Base-by-base conservation (phyloP, 805 yeast species). In the Candida khao-thaluensis region DNA sequence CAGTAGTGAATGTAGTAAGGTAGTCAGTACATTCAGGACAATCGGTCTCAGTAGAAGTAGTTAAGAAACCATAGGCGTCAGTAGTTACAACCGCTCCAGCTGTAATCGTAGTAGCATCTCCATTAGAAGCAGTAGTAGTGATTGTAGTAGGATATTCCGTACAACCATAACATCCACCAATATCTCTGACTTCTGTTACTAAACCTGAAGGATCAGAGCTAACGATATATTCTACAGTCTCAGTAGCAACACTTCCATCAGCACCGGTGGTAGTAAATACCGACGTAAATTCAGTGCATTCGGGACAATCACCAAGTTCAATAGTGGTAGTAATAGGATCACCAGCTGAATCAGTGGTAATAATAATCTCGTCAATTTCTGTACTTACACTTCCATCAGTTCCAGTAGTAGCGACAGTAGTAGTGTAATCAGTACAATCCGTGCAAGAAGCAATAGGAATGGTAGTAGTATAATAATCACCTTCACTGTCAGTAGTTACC, bases 401-500 rank as follows among this genome's bases (percentile, higher is more conserved):
- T 14, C 35, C 27, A 15, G 51, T 43, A 9, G 27, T 31, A 10
- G 7, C 39, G 33, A 38, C 30, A 4, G 44, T 25, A 14, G 49
- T 37, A 22, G 47, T 45, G 42, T 38, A 45, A 1, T 38, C 45
- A 17, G 50, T 43, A 39, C 48, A 44, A n/a, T n/a, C n/a, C n/a
- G n/a, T n/a, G n/a, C n/a, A n/a, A 9, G 17, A 46, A 35, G 20
- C 27, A 7, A 16, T 5, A 10, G 7, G 11, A 4, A 51, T 43
- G 12, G 45, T 34, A 11, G 52, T 49, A 35, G 27, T 22, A 11
- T 35, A 35, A 4, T 30, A 17, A 14, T 44, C 46, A 20, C 27
- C 34, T 12, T 40, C 10, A 28, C n/a, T n/a, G n/a, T 47, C 43
- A 11, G 49, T 41, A 14, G 51, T 42, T 4, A 49, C 46, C 30